phyloP scores from a whole-genome alignment of 129 eudicot species.

The Kitagawia praeruptora region DNA sequence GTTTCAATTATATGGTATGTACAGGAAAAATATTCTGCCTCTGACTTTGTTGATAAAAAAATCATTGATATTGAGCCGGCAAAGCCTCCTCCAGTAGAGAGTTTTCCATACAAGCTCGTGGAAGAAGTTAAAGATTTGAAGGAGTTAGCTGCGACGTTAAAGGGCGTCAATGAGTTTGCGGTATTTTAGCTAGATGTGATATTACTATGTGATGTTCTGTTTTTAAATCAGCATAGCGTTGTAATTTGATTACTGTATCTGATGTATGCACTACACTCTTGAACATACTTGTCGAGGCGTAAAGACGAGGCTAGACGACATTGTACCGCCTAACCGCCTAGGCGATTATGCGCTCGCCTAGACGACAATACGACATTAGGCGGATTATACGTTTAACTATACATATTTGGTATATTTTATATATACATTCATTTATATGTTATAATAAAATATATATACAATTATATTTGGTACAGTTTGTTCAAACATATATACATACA shows the following conservation, averaged over 20 bases:
- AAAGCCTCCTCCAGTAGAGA: slow-evolving; percentile 63
- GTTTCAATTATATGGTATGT: neutral
- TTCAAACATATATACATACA: no score
- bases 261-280: neutral
- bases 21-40: slow-evolving; percentile 64
- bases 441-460: no score
- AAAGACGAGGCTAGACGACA: no score
- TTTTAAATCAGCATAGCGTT: neutral
- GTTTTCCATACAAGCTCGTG: slow-evolving; percentile 66
- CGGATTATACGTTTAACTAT: no score
- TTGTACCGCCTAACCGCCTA: no score
- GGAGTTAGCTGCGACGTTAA: slow-evolving; percentile 60
- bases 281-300: no score
- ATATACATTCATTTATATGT: no score
- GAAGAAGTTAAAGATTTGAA: slow-evolving; percentile 80
- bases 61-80: slow-evolving; percentile 37
- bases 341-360: no score
- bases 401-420: no score
- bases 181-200: slow-evolving; percentile 23
- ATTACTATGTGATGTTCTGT: neutral
- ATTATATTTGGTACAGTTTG: no score
- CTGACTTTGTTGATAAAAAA: slow-evolving; percentile 59
- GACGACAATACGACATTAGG: no score
- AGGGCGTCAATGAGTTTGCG: slow-evolving; percentile 67
- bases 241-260: neutral